These are phyloP conservation scores for Ormosia emarginata DNA, from an alignment of 306 rosid species.

Conservation along the genomic window DNA sequence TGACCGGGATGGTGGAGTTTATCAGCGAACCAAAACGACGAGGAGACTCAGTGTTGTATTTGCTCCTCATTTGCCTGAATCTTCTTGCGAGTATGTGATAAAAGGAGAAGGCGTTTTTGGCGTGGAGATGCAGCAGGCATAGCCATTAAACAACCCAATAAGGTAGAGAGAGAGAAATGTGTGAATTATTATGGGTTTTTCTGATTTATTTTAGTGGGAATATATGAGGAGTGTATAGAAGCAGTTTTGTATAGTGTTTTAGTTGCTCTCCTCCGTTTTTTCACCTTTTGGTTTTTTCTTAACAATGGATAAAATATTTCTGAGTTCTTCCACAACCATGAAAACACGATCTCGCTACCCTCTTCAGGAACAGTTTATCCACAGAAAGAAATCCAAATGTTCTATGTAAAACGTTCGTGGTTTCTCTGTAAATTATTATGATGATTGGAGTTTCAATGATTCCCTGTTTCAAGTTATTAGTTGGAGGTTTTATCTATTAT, in stretches of 20 bases:
- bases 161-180: not conserved
- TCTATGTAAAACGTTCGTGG: not conserved
- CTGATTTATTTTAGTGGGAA: not conserved
- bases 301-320: too few relatives aligned
- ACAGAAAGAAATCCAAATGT: not conserved
- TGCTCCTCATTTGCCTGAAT: constrained; percentile 76
- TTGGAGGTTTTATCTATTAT: too few relatives aligned
- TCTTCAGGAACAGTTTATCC: not conserved
- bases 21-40: constrained; percentile 21
- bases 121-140: not conserved
- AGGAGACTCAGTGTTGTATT: constrained; percentile 66
- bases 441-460: not conserved
- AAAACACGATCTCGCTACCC: not conserved
- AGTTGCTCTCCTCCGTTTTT: not conserved
- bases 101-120: constrained; percentile 26
- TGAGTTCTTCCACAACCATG: not conserved
- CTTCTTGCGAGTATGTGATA: constrained; percentile 31
- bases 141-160: too few relatives aligned
- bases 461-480: too few relatives aligned
- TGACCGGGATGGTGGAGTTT: not conserved
- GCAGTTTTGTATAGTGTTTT: not conserved
- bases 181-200: not conserved
- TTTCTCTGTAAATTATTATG: not conserved
- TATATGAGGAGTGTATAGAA: not conserved
- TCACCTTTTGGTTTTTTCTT: not conserved